Evolutionary conservation across 371 early-diverging fungal genomes (phyloP).

Genomic region (Coemansia sp.): DNA sequence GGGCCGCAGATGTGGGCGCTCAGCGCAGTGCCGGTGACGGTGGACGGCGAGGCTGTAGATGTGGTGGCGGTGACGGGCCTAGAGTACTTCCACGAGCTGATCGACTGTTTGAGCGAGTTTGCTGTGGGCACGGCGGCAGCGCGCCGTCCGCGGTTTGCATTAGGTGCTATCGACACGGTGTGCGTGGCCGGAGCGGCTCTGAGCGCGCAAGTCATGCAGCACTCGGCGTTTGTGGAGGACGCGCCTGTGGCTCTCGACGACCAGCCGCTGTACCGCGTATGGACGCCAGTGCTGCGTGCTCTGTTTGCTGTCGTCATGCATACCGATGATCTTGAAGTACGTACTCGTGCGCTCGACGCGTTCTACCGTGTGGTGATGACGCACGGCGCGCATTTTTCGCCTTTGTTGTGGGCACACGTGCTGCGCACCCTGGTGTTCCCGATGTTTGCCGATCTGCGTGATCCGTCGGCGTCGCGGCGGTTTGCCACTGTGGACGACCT

Average conservation of each 20-base stretch:
- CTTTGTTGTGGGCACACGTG: slow-evolving; percentile 67
- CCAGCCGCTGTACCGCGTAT: slow-evolving; percentile 69
- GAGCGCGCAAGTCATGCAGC: slow-evolving; percentile 35
- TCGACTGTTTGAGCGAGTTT: slow-evolving; percentile 79
- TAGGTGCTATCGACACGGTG: slow-evolving; percentile 51
- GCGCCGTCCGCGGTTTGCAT: slow-evolving; percentile 45
- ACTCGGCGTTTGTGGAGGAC: slow-evolving; percentile 5
- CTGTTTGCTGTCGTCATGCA: slow-evolving; percentile 85
- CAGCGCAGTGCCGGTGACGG: slow-evolving; percentile 2
- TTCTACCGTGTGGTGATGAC: slow-evolving; percentile 77
- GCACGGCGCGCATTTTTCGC: slow-evolving; percentile 66
- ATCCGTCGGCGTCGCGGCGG: slow-evolving; percentile 46
- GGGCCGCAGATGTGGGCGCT: slow-evolving; percentile 47
- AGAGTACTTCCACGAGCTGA: slow-evolving; percentile 73
- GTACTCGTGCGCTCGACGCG: slow-evolving; percentile 79
- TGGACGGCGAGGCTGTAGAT: neutral
- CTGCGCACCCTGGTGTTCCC: slow-evolving; percentile 83
- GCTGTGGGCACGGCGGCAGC: slow-evolving; percentile 48
- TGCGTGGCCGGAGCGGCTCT: slow-evolving; percentile 24
- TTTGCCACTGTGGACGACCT: slow-evolving; percentile 65
- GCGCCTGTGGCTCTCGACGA: slow-evolving; percentile 50
- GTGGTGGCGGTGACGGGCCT: slow-evolving; percentile 63
- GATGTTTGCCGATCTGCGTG: slow-evolving; percentile 77
- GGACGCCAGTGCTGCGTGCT: slow-evolving; percentile 85
- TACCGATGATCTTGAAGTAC: slow-evolving; percentile 85